Evolutionary conservation across 768 basidiomycete genomes (phyloP).

Genomic region (Kwoniella dejecticola): DNA sequence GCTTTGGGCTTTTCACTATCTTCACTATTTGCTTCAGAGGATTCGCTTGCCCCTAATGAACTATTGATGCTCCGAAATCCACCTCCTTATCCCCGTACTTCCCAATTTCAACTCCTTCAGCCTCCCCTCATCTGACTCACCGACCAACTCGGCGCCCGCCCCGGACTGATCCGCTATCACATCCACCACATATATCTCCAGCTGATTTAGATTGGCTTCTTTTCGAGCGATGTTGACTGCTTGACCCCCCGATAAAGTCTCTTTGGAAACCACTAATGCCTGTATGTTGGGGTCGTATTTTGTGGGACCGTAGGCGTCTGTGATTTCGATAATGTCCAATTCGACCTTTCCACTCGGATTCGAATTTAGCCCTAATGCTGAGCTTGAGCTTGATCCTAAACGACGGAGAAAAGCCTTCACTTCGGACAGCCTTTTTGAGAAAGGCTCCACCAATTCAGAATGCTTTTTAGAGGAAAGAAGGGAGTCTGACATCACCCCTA

Average conservation of each 20-base stretch:
- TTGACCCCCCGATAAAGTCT: constrained; percentile 69
- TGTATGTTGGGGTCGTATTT: constrained; percentile 85
- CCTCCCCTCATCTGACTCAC: constrained; percentile 67
- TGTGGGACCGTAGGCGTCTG: constrained; percentile 90
- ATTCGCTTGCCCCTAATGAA: too few species aligned
- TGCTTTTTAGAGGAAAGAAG: constrained; percentile 40
- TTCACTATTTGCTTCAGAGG: too few species aligned
- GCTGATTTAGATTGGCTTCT: constrained; percentile 63
- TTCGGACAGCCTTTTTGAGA: constrained; percentile 59
- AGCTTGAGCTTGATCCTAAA: background rate
- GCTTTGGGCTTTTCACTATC: too few species aligned
- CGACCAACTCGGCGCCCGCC: constrained; percentile 36
- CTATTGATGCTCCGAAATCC: constrained; percentile 63
- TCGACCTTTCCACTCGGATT: background rate
- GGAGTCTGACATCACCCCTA: constrained; percentile 65
- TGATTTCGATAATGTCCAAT: constrained; percentile 65
- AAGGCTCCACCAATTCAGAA: constrained; percentile 34
- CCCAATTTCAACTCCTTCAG: constrained; percentile 86
- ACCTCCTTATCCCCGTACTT: constrained; percentile 86
- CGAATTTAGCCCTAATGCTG: background rate
- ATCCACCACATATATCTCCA: constrained; percentile 77
- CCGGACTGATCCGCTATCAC: constrained; percentile 63
- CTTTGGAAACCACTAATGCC: constrained; percentile 85
- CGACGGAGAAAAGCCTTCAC: constrained; percentile 68
- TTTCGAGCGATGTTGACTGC: constrained; percentile 59